These are phyloP conservation scores for Penstemon davidsonii DNA, from an alignment of 257 asterid genomes.

Conservation along the genomic window DNA sequence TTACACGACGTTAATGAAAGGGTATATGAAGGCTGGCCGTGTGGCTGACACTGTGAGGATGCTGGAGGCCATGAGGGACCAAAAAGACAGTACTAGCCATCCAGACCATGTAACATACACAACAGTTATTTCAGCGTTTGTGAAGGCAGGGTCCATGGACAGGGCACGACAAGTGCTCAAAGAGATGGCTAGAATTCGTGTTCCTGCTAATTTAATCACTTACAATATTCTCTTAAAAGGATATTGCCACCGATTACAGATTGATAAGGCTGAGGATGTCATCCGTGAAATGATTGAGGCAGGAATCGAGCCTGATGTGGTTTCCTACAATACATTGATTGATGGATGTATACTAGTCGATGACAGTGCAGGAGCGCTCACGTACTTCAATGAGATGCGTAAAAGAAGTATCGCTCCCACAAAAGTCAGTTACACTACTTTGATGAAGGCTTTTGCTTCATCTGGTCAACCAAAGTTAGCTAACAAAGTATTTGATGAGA, in stretches of 20 bases:
- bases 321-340: slow-evolving; percentile 82
- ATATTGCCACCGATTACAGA: slow-evolving; percentile 81
- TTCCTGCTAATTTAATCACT: slow-evolving; percentile 81
- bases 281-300: slow-evolving; percentile 62
- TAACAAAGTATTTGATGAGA: slow-evolving; percentile 79
- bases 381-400: slow-evolving; percentile 93
- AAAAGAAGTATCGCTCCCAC: slow-evolving; percentile 87
- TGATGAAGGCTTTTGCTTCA: slow-evolving; percentile 94
- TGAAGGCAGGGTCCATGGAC: slow-evolving; percentile 75
- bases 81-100: slow-evolving; percentile 62
- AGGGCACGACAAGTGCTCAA: slow-evolving; percentile 66
- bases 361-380: slow-evolving; percentile 81
- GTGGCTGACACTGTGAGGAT: slow-evolving; percentile 78
- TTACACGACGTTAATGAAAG: slow-evolving; percentile 93
- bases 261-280: slow-evolving; percentile 78
- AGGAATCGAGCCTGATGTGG: slow-evolving; percentile 82
- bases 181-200: slow-evolving; percentile 64
- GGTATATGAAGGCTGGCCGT: slow-evolving; percentile 86
- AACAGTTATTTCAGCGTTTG: slow-evolving; percentile 80
- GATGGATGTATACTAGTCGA: slow-evolving; percentile 85
- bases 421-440: slow-evolving; percentile 86
- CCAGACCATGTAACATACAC: slow-evolving; percentile 95
- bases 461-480: slow-evolving; percentile 88
- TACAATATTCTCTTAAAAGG: slow-evolving; percentile 92
- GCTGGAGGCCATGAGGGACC: slow-evolving; percentile 89